Evolutionary conservation across 2,329 filamentous ascomycete genomes (phyloP), one percentile per base, ranked within the genome.

Genomic region (Colletotrichum caudatum): DNA sequence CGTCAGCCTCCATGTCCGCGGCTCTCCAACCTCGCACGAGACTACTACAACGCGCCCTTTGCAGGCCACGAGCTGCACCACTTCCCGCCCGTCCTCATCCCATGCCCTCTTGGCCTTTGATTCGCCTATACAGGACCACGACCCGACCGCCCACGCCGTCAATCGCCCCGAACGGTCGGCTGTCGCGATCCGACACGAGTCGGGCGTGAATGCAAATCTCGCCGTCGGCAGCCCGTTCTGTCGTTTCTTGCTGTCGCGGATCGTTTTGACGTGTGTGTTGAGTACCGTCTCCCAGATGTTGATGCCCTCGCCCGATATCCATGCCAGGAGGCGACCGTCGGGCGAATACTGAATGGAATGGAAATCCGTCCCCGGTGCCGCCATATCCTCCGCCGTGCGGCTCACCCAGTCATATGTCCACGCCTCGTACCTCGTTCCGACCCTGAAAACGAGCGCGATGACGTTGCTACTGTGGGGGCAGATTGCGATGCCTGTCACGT

Each of bases 201-300:
- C 54, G 29, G 46, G 39, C 11, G 60, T 54, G 16, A 69, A 72
- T 9, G 65, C 54, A n/a, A 72, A 60, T 5, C 29, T 50, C 11
- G 37, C 18, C 20, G 46, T 54, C 18, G 69, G 59, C 14, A 37
- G 53, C 20, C 65, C 65, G 23, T 54, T 35, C 4, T 53, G 57
- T 26, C 44, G 41, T 16, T 39, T 69, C 54, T 3, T 58, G 46
- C 59, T 35, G 33, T 69, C 65, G 12, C 65, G 65, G 0, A 69
- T 18, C 0, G 59, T 69, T 29, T 48, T 20, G 5, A 69, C 65
- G 23, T 69, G 65, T 33, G 65, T 64, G 65, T 60, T 50, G 59
- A 69, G 59, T 29, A 69, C 6, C 29, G 59, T 69, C 41, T 71
- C 69, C 69, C 65, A 71, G 20, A 64, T 33, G 20, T 69, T 65